A percentile compares a stretch with the other conserved stretches of the same genome.
phyloP scores from a whole-genome alignment of 2,329 filamentous ascomycete genomes.

The Claviceps sorghi region DNA sequence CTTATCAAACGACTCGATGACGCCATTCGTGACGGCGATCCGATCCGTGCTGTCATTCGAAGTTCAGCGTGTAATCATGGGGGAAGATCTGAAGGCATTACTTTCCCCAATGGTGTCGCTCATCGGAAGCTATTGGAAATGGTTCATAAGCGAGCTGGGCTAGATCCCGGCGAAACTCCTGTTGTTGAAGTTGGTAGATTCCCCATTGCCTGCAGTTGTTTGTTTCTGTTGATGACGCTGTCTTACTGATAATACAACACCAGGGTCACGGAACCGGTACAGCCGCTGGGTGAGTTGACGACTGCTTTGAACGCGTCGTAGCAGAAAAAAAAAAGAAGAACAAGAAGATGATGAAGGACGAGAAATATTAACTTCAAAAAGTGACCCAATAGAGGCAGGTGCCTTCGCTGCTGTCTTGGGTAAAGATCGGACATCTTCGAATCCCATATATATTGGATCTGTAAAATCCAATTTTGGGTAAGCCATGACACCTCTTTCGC shows the following conservation, averaged over 20 bases:
- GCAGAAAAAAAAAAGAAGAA: background rate
- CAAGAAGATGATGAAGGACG: background rate
- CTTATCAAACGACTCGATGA: conserved; percentile 28
- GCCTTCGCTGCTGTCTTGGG: conserved; percentile 12
- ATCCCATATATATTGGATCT: conserved; percentile 14
- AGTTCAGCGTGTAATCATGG: conserved; percentile 5
- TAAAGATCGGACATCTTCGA: conserved; percentile 9
- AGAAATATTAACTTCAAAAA: conserved; percentile 1
- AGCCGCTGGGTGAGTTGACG: conserved; percentile 16
- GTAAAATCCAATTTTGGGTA: conserved; percentile 10
- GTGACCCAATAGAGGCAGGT: conserved; percentile 22
- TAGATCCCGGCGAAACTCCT: conserved; percentile 9
- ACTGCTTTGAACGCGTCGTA: background rate
- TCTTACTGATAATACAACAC: background rate
- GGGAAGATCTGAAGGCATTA: conserved; percentile 6
- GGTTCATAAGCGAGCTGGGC: conserved; percentile 19
- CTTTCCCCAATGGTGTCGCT: conserved; percentile 3
- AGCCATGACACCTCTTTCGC: background rate
- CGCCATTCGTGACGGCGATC: conserved; percentile 28
- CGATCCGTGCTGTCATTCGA: conserved; percentile 13
- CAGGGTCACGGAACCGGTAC: conserved; percentile 12
- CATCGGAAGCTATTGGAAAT: conserved; percentile 20
- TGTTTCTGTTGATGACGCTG: background rate
- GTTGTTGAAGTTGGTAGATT: conserved; percentile 5
- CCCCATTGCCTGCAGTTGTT: too few species aligned